Base-by-base conservation (phyloP, 1,284 basidiomycete genomes). In the Mycena sp. region DNA sequence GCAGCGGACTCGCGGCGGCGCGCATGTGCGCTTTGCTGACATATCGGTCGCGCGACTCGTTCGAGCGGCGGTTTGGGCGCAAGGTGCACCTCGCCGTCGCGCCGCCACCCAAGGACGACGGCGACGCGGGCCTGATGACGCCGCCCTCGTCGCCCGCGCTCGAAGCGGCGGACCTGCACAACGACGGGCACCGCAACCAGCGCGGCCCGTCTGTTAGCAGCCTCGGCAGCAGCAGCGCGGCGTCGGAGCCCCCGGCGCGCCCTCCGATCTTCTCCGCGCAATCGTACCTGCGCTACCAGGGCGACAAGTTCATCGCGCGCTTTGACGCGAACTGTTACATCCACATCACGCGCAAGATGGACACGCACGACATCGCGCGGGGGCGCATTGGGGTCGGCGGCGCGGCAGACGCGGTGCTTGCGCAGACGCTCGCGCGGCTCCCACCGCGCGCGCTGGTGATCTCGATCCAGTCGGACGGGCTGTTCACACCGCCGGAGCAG, bases 241-340 rank as follows among this genome's bases (percentile, higher is more conserved):
- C 69, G 3, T 35, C 63, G 11, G 52, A 71, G n/a, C n/a, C 69
- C 21, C 55, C 76, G 19, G 56, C 74, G 1, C 74, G 73, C 21
- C 75, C 77, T 0, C 78, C 81, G 3, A 81, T 91, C 12, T 99
- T 98, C 81, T 93, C 93, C 5, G 97, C 96, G 0, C 97, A 99
- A 73, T 94, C 92, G 4, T 99, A 99, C 77, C 87, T 99, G 38
- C 91, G 97, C 55, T 98, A 99, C 74, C 97, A 99, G 77, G 97
- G 97, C 40, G 94, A 96, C 79, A 99, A 99, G 78, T 98, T 98
- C 77, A 94, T 89, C 19, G 83, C 89, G 11, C 89, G 95, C 6
- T 98, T 97, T 76, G 96, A 98, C 76, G 95, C 96, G 50, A 98
- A 98, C 77, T 98, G 95, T 77, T 97, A 97, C 81, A 98, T 98